Conservation (phyloP, 345 rosid genomes). For the Boechera retrofracta region DNA sequence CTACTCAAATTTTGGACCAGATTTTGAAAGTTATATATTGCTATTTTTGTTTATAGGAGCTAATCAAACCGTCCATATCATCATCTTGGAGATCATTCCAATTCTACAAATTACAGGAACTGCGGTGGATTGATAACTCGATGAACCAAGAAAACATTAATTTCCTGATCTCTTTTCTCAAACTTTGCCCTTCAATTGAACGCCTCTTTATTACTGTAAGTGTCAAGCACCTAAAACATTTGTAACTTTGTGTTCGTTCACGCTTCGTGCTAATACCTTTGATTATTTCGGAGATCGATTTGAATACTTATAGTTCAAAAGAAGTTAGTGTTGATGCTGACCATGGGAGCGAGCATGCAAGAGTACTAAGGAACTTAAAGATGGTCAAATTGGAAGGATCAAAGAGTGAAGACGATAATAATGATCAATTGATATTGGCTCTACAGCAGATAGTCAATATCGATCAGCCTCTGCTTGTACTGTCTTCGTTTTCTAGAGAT, state of each 20-base stretch:
- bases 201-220: slow-evolving; percentile 61
- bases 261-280: slow-evolving; percentile 2
- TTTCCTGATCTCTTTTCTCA: slow-evolving; percentile 54
- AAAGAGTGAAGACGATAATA: slow-evolving; percentile 40
- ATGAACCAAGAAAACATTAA: slow-evolving; percentile 43
- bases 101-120: slow-evolving; percentile 59
- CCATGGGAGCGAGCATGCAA: slow-evolving; percentile 43
- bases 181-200: slow-evolving; percentile 61
- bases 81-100: slow-evolving; percentile 52
- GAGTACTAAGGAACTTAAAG: slow-evolving; percentile 42
- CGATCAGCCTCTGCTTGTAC: slow-evolving; percentile 28
- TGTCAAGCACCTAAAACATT: slow-evolving; percentile 11
- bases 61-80: slow-evolving; percentile 54
- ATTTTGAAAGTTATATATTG: neutral
- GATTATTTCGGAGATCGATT: slow-evolving; percentile 53
- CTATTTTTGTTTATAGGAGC: slow-evolving; percentile 46
- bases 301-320: slow-evolving; percentile 40
- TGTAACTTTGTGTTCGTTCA: neutral
- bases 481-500: slow-evolving; percentile 9
- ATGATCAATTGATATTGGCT: slow-evolving; percentile 35
- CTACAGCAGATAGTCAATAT: slow-evolving; percentile 39
- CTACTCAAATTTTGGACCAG: neutral
- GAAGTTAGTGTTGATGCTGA: slow-evolving; percentile 15
- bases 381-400: slow-evolving; percentile 58
- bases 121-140: slow-evolving; percentile 65